phyloP scores from a whole-genome alignment of 805 yeast genomes.

The Schizosaccharomyces osmophilus region DNA sequence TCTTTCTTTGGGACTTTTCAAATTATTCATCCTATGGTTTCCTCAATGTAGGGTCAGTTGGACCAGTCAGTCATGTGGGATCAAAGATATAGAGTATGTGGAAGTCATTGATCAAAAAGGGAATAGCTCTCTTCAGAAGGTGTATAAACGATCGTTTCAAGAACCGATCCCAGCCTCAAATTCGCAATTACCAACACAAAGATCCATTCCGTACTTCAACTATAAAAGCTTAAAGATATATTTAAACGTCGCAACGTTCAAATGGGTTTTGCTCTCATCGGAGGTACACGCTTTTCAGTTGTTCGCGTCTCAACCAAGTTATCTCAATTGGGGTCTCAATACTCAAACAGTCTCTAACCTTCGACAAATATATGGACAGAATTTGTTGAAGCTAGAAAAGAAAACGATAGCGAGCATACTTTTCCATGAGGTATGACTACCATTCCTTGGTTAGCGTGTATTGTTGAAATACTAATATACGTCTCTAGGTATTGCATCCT shows the following conservation, averaged over 20 bases:
- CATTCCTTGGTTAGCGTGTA: neutral
- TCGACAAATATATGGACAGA: slow-evolving; percentile 46
- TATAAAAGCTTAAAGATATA: neutral
- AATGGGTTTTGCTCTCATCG: neutral
- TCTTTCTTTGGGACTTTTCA: neutral
- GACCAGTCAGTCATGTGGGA: neutral
- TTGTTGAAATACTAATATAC: too few relatives aligned
- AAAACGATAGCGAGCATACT: slow-evolving; percentile 41
- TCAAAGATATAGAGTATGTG: neutral
- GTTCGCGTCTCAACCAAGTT: slow-evolving; percentile 11
- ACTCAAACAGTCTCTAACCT: slow-evolving; percentile 47
- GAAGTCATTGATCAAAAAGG: neutral
- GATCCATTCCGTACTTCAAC: neutral
- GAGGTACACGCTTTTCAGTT: neutral
- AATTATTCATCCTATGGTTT: neutral
- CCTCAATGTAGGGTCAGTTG: neutral
- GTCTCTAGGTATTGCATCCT: slow-evolving; percentile 36
- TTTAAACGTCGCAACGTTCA: neutral
- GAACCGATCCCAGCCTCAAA: too few relatives aligned
- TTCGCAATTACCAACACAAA: too few relatives aligned
- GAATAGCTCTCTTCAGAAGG: too few relatives aligned
- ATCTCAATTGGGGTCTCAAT: slow-evolving; percentile 35
- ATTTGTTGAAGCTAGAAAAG: slow-evolving; percentile 50
- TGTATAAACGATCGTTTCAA: too few relatives aligned
- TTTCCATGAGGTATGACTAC: slow-evolving; percentile 39